Conservation (phyloP, 2,329 filamentous ascomycete genomes). For the Penicillium brasilianum region DNA sequence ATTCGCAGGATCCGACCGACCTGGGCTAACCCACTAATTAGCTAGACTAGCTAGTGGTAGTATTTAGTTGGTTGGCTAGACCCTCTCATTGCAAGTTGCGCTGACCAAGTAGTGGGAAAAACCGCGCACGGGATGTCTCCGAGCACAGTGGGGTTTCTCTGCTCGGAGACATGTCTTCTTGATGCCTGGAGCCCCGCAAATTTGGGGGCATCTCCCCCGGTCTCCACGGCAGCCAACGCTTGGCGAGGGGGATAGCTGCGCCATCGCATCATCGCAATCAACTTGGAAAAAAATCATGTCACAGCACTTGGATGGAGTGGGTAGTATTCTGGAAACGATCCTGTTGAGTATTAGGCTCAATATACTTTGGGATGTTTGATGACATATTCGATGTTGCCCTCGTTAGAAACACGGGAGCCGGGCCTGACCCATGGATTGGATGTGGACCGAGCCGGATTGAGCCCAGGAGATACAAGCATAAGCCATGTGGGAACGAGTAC, state of each 20-base stretch:
- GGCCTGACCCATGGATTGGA: neutral
- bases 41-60: neutral
- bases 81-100: no score
- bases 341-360: neutral
- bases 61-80: neutral
- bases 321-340: neutral
- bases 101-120: neutral
- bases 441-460: neutral
- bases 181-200: slow-evolving; percentile 20
- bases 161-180: no score
- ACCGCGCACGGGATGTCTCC: neutral
- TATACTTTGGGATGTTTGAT: neutral
- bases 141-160: neutral
- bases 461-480: slow-evolving; percentile 9
- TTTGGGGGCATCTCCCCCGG: slow-evolving; percentile 1
- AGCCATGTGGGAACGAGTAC: slow-evolving; percentile 12
- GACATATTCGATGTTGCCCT: neutral
- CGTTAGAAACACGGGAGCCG: neutral
- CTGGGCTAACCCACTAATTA: neutral
- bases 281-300: neutral
- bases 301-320: neutral
- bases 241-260: slow-evolving; percentile 1
- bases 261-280: neutral
- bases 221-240: slow-evolving; percentile 10
- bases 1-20: neutral